Conservation (phyloP, 176 grass and related monocot genomes). For the Bromus sterilis region DNA sequence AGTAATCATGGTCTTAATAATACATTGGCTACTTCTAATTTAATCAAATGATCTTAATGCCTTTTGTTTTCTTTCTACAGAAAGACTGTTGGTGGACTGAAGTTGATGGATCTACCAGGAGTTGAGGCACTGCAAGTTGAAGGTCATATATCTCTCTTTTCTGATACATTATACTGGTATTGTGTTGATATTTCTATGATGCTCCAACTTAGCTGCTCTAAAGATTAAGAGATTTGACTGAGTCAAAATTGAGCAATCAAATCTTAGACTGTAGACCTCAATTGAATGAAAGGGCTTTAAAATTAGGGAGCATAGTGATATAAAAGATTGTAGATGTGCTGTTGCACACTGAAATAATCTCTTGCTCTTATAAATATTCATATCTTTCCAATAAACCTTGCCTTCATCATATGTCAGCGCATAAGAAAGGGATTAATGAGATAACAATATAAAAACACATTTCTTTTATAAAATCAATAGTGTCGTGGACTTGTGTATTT, state of each 20-base stretch:
- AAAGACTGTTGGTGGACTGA: conserved; percentile 90
- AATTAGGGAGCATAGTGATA: too few species aligned
- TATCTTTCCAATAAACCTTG: conserved; percentile 8
- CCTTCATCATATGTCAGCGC: not conserved
- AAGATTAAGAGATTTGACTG: too few species aligned
- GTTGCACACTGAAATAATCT: not conserved
- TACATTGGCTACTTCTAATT: not conserved
- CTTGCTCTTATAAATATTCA: not conserved
- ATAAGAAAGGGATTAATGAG: not conserved
- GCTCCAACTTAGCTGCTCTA: too few species aligned
- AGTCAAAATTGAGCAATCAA: too few species aligned
- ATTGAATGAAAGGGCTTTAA: too few species aligned
- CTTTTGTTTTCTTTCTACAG: conserved; percentile 29
- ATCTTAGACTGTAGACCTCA: too few species aligned
- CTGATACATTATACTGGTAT: not conserved
- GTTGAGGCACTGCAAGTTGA: conserved; percentile 86
- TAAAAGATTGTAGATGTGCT: not conserved
- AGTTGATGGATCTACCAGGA: conserved; percentile 87
- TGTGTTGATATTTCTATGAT: not conserved
- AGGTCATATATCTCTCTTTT: conserved; percentile 46
- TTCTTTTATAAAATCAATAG: not conserved
- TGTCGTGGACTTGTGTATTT: not conserved
- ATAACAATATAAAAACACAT: not conserved
- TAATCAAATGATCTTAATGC: not conserved
- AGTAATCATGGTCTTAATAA: not conserved